Percentiles rank a stretch among this genome's conserved stretches.
These are phyloP conservation scores for Penicillium turbatum DNA, from an alignment of 495 filamentous ascomycete species.

Conservation along the genomic window DNA sequence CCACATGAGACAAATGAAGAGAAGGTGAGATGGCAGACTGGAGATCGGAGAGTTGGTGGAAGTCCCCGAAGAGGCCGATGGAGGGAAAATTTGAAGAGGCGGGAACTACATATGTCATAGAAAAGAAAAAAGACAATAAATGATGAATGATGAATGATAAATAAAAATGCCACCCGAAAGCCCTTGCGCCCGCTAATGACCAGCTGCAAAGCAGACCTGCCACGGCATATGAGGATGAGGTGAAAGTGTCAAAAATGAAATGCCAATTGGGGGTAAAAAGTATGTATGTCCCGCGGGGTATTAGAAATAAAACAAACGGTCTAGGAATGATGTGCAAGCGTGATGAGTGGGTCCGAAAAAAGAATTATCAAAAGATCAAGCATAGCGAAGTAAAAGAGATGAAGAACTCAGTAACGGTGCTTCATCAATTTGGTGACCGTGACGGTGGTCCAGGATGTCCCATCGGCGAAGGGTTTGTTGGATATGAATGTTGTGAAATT, in stretches of 20 bases:
- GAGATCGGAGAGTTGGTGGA: no score
- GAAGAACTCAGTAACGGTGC: background rate
- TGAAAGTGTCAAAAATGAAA: constrained; percentile 19
- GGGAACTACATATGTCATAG: no score
- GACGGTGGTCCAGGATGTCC: constrained; percentile 31
- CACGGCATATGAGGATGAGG: constrained; percentile 30
- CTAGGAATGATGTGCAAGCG: constrained; percentile 26
- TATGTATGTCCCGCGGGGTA: constrained; percentile 28
- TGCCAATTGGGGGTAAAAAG: constrained; percentile 13
- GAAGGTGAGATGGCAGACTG: no score
- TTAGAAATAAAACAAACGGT: constrained; percentile 32
- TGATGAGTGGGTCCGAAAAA: constrained; percentile 11
- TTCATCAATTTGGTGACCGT: constrained; percentile 17
- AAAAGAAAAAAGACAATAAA: constrained; percentile 14
- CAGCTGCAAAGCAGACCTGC: constrained; percentile 37
- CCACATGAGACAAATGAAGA: no score
- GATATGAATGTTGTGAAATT: constrained; percentile 28
- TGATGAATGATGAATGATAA: background rate
- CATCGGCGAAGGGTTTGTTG: constrained; percentile 31
- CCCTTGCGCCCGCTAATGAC: constrained; percentile 45
- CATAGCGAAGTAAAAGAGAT: background rate
- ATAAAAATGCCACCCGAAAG: constrained; percentile 34
- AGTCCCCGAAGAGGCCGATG: no score
- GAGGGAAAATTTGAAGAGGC: no score
- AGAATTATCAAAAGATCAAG: constrained; percentile 5